A percentile compares a stretch with the other conserved stretches of the same genome.
phyloP scores from a whole-genome alignment of 139 green algal species.

The Ulvella scutata region DNA sequence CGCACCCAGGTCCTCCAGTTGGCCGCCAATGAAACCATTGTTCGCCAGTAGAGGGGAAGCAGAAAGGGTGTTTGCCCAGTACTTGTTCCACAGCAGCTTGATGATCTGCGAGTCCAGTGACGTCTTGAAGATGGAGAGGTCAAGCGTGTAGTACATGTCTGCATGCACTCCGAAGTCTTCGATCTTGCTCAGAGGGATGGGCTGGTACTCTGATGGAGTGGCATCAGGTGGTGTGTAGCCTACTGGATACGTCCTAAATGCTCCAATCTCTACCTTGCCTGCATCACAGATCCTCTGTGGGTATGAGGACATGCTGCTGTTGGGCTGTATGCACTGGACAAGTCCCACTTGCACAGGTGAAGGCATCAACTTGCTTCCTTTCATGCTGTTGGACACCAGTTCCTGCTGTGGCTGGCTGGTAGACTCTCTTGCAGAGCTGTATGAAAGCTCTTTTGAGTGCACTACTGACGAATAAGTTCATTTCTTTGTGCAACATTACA shows the following conservation, averaged over 20 bases:
- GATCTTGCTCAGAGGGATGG: slow-evolving; percentile 93
- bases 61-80: slow-evolving; percentile 84
- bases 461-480: no score
- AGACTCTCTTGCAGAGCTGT: neutral
- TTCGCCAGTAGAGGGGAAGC: slow-evolving; percentile 60
- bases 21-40: slow-evolving; percentile 53
- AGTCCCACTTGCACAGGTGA: no score
- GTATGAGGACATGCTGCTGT: no score
- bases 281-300: neutral
- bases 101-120: slow-evolving; percentile 66
- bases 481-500: no score
- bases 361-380: no score
- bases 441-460: no score
- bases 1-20: slow-evolving; percentile 78
- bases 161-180: slow-evolving; percentile 92
- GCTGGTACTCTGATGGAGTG: slow-evolving; percentile 83
- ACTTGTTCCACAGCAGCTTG: slow-evolving; percentile 88
- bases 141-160: slow-evolving; percentile 59
- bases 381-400: no score
- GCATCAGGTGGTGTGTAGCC: slow-evolving; percentile 74
- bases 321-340: no score
- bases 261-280: slow-evolving; percentile 91
- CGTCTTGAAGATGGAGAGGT: slow-evolving; percentile 91
- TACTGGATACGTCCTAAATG: slow-evolving; percentile 73
- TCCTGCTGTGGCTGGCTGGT: no score